phyloP scores from a whole-genome alignment of 2,329 filamentous ascomycete genomes.

The Aspergillus viridinutans region DNA sequence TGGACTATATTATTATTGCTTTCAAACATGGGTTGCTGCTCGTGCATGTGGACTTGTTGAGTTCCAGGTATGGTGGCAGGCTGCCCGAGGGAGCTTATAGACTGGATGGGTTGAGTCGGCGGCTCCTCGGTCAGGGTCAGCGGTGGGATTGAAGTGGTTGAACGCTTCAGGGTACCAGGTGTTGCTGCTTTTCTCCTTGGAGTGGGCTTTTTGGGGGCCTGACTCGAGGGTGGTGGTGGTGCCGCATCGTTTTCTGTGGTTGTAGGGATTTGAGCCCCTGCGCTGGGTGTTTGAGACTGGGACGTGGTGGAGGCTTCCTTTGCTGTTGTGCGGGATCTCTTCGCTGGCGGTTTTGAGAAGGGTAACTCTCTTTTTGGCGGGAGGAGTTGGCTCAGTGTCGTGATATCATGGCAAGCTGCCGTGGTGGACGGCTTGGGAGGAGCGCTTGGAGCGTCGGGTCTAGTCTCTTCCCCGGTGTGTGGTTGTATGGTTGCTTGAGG shows the following conservation, averaged over 20 bases:
- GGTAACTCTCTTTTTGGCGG: constrained; percentile 42
- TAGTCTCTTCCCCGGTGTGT: not conserved
- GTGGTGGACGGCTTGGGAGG: constrained; percentile 22
- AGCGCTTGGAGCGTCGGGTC: not conserved
- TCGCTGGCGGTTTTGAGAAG: constrained; percentile 30
- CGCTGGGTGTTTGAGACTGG: not conserved
- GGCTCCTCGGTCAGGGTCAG: not conserved
- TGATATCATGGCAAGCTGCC: constrained; percentile 23
- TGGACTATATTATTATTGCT: not conserved
- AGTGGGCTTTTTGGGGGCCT: not conserved
- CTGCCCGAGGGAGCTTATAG: not conserved
- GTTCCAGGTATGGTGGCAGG: not conserved
- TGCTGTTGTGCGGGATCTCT: constrained; percentile 9
- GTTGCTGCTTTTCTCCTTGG: not conserved
- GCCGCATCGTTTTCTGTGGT: not conserved
- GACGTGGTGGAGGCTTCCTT: not conserved
- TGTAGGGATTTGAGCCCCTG: constrained; percentile 1
- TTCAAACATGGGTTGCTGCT: not conserved
- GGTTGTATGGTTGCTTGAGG: not conserved
- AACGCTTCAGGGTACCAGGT: not conserved
- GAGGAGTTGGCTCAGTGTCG: constrained; percentile 32
- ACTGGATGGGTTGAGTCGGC: not conserved
- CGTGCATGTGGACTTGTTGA: not conserved
- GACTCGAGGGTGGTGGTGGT: not conserved
- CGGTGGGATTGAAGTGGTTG: not conserved